Base-by-base conservation (phyloP, 2,329 filamentous ascomycete genomes). In the Pseudocercospora crystallina region DNA sequence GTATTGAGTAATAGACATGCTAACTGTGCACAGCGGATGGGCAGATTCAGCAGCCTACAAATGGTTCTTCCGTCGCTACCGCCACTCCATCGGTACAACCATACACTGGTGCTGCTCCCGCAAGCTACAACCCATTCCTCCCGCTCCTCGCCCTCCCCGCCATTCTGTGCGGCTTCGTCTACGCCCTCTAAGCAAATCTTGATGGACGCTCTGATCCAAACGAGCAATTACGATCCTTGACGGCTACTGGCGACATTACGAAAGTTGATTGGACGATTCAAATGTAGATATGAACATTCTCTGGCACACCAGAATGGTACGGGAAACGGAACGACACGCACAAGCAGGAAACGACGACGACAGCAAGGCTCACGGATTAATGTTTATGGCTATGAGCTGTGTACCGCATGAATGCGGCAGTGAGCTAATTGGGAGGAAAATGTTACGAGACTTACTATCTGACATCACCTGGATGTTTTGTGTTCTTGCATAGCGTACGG, bases 41-140 rank as follows among this genome's bases (percentile, higher is more conserved):
- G 1, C 64, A 65, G 56, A 53, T 63, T 43, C 63, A 63, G 47
- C 54, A 52, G 3, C 47, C 61, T 58, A 42, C 49, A 11, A 56
- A 60, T 42, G 49, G 39, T 36, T 49, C 58, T 8, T 36, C 49
- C 2, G 41, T 52, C 17, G 17, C 53, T 34, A 51, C 55, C 17
- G 47, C 58, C 42, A 46, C 53, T 12, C 41, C 59, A 26, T 15
- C 54, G 11, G 51, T 55, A 9, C 36, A 51, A 26, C 26, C 51
- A 32, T 68, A 64, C 64, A 68, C 66, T 32, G 67, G 67, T 41
- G 67, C 62, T 37, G 66, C 65, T 26, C 50, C 56, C 14, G 20
- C 20, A 3, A 26, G 20, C 38, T 58, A n/a, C 56, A 56, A 30
- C 53, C 59, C 42, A 46, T 64, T 42, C 46, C 53, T 37, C 39